Conservation (phyloP, 192 early-diverging fungal genomes). For the Coemansia sp. region DNA sequence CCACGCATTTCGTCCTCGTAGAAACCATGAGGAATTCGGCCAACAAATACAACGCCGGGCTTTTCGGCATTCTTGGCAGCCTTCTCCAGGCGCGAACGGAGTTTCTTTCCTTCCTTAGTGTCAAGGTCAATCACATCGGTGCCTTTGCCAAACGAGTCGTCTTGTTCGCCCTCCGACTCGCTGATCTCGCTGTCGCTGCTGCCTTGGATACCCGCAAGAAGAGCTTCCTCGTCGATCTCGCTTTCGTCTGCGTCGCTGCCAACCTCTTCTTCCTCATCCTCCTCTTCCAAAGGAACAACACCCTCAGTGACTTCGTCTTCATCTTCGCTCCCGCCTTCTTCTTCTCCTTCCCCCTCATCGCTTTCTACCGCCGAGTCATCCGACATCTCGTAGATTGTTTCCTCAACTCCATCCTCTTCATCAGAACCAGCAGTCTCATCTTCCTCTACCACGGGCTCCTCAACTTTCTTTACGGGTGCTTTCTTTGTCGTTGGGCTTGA, state of each 20-base stretch:
- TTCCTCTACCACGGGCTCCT: slow-evolving; percentile 33
- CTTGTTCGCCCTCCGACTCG: slow-evolving; percentile 28
- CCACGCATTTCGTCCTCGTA: slow-evolving; percentile 88
- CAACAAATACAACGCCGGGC: slow-evolving; percentile 82
- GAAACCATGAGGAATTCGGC: slow-evolving; percentile 94
- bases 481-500: slow-evolving; percentile 21
- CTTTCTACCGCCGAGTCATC: slow-evolving; percentile 51
- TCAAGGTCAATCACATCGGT: slow-evolving; percentile 26
- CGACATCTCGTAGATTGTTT: slow-evolving; percentile 46
- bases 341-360: slow-evolving; percentile 27
- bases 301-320: slow-evolving; percentile 20
- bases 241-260: slow-evolving; percentile 23
- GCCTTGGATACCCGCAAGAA: slow-evolving; percentile 45
- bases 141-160: slow-evolving; percentile 22
- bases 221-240: slow-evolving; percentile 40
- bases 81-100: slow-evolving; percentile 16
- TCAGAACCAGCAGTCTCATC: slow-evolving; percentile 35
- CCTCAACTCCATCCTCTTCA: slow-evolving; percentile 39
- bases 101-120: slow-evolving; percentile 10
- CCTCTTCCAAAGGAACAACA: slow-evolving; percentile 14
- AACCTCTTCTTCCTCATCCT: slow-evolving; percentile 21
- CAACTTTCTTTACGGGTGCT: slow-evolving; percentile 26
- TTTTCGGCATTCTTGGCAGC: slow-evolving; percentile 7
- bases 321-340: slow-evolving; percentile 10
- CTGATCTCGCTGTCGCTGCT: slow-evolving; percentile 41